These are phyloP conservation scores for Penicillium angulare DNA, from an alignment of 495 filamentous ascomycete genomes.

Conservation along the genomic window DNA sequence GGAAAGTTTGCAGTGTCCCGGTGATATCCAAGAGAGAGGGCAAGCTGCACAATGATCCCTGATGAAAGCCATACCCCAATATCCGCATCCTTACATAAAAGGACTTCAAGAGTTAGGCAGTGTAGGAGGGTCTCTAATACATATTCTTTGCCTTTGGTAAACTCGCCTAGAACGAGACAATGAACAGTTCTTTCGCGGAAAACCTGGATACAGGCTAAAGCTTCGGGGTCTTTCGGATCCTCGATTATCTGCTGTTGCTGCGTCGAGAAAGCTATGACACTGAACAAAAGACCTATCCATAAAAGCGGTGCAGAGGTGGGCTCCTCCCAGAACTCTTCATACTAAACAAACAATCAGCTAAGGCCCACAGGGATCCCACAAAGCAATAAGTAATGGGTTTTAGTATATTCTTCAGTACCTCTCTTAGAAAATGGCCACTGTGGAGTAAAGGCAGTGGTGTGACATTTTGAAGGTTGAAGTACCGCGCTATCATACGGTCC, in stretches of 20 bases:
- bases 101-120: slow-evolving; percentile 39
- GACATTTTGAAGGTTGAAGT: neutral
- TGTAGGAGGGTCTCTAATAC: slow-evolving; percentile 50
- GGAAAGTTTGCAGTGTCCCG: slow-evolving; percentile 37
- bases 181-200: slow-evolving; percentile 24
- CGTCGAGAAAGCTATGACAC: slow-evolving; percentile 9
- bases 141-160: slow-evolving; percentile 41
- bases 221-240: neutral
- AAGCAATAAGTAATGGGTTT: too few relatives aligned
- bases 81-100: slow-evolving; percentile 36
- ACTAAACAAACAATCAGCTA: slow-evolving; percentile 26
- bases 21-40: slow-evolving; percentile 56
- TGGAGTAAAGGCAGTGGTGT: neutral
- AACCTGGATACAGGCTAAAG: neutral
- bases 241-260: neutral
- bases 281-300: slow-evolving; percentile 38
- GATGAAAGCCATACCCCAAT: slow-evolving; percentile 46
- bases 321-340: slow-evolving; percentile 46
- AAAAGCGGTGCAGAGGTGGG: slow-evolving; percentile 31
- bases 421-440: slow-evolving; percentile 19
- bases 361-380: too few relatives aligned
- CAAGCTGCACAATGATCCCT: slow-evolving; percentile 46
- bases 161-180: slow-evolving; percentile 44
- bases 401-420: too few relatives aligned
- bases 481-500: neutral